Conservation (phyloP, 352 stramenopile genomes). For the Globisporangium abappressorium region DNA sequence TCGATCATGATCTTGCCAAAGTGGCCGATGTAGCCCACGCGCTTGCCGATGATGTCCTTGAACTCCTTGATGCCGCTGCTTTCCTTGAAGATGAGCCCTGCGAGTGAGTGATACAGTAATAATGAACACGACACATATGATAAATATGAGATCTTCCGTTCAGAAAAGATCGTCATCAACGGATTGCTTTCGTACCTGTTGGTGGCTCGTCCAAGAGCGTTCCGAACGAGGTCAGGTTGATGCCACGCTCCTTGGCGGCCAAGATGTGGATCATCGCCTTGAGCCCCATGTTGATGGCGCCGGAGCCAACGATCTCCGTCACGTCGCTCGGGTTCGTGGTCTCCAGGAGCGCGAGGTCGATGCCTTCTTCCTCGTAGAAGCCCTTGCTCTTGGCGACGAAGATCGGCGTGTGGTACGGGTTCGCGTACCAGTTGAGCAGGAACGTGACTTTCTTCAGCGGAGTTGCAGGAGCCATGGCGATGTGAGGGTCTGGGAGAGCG, state of each 20-base stretch:
- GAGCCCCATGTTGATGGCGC: constrained; percentile 43
- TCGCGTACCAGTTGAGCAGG: constrained; percentile 53
- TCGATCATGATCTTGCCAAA: constrained; percentile 57
- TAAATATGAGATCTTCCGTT: background rate
- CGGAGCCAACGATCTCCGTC: constrained; percentile 49
- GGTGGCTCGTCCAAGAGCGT: constrained; percentile 45
- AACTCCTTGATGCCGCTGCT: constrained; percentile 50
- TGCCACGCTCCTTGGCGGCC: constrained; percentile 45
- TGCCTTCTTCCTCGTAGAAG: constrained; percentile 52
- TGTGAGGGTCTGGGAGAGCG: background rate
- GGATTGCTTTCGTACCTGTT: constrained; percentile 22
- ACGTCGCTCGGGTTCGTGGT: constrained; percentile 51
- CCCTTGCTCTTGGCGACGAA: constrained; percentile 51
- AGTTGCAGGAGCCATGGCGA: constrained; percentile 31
- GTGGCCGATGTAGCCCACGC: constrained; percentile 50
- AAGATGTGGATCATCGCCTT: constrained; percentile 59
- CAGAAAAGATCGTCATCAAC: background rate
- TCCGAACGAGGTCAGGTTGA: constrained; percentile 45
- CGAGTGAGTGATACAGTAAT: background rate
- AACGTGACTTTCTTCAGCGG: constrained; percentile 44
- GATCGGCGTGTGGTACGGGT: constrained; percentile 54
- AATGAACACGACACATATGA: background rate
- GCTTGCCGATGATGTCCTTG: constrained; percentile 53
- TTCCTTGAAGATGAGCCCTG: constrained; percentile 50
- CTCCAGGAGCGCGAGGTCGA: constrained; percentile 47